Percentiles rank a stretch among this genome's conserved stretches.
Conservation (phyloP, 768 basidiomycete genomes). For the Terana coerulea region DNA sequence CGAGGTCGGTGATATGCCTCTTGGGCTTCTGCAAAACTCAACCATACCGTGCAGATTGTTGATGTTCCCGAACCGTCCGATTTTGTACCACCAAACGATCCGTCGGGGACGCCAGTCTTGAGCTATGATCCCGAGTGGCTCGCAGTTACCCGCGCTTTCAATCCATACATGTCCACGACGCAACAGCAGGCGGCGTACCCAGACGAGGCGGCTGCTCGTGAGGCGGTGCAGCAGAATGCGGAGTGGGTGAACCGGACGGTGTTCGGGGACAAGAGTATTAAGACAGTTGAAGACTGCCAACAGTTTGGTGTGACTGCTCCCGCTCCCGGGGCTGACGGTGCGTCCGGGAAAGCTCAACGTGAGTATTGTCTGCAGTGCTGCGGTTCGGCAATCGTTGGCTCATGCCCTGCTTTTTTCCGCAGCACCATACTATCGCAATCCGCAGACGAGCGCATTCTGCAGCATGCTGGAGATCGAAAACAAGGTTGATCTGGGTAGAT, state of each 20-base stretch:
- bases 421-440: slow-evolving; percentile 82
- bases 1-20: slow-evolving; percentile 56
- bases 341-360: slow-evolving; percentile 33
- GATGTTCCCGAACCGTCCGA: slow-evolving; percentile 35
- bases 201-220: slow-evolving; percentile 42
- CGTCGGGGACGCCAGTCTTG: slow-evolving; percentile 33
- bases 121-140: slow-evolving; percentile 91
- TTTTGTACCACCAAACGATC: background rate
- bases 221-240: slow-evolving; percentile 53
- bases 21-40: background rate
- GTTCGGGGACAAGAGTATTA: slow-evolving; percentile 25
- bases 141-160: slow-evolving; percentile 84
- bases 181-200: slow-evolving; percentile 57
- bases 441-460: slow-evolving; percentile 88
- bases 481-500: slow-evolving; percentile 37
- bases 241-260: slow-evolving; percentile 69
- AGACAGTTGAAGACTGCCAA: slow-evolving; percentile 55
- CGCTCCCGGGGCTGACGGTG: slow-evolving; percentile 39
- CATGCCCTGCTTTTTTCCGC: slow-evolving; percentile 6
- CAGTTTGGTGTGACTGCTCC: slow-evolving; percentile 66
- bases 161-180: slow-evolving; percentile 65
- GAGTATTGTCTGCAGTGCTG: slow-evolving; percentile 19
- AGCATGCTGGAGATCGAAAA: slow-evolving; percentile 75
- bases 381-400: background rate
- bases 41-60: slow-evolving; percentile 48